Base-by-base conservation (phyloP, 352 stramenopile genomes). In the Phytophthora aleatoria region DNA sequence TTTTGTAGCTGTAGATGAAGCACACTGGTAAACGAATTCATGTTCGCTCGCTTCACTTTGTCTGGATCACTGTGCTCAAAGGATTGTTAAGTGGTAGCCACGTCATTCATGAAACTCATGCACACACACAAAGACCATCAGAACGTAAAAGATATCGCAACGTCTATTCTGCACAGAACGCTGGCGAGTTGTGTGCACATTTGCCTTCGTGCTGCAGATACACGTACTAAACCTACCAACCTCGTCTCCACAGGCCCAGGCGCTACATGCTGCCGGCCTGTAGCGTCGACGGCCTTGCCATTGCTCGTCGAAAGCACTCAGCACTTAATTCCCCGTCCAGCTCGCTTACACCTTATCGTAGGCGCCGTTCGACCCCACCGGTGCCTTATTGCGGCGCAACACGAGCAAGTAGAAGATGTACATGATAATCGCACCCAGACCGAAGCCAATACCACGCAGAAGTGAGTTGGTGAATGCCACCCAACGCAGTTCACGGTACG, bases 351-450 rank as follows among this genome's bases (percentile, higher is more conserved):
- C 86, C 72, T 92, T 91, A 67, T 94, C 84, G 55, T 91, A 93
- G 3, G 78, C 79, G 5, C 77, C 67, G 8, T 69, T 70, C 2
- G 69, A 83, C 3, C 67, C 60, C 3, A 45, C 57, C 10, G 74
- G 59, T 48, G 73, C 66, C 49, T 77, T 70, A 57, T 67, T 87
- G 61, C 61, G 73, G 39, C 83, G 79, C 57, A 90, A 67, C 35
- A 87, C 71, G n/a, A 94, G 62, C 57, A 94, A 61, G 63, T 92
- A 93, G 38, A 92, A 76, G 38, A 92, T 77, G 64, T 93, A 94
- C 48, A 93, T 83, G 57, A 92, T 88, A 75, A 96, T 84, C 26
- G 71, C 62, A n/a, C 88, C 87, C 12, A 94, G 69, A 5, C 79
- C 86, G 35, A 94, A 80, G 42, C 78, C 86, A n/a, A 91, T 39